A percentile compares a stretch with the other conserved stretches of the same genome.
Evolutionary conservation across 805 yeast species (phyloP).

Genomic region (Kazachstania taianensis): DNA sequence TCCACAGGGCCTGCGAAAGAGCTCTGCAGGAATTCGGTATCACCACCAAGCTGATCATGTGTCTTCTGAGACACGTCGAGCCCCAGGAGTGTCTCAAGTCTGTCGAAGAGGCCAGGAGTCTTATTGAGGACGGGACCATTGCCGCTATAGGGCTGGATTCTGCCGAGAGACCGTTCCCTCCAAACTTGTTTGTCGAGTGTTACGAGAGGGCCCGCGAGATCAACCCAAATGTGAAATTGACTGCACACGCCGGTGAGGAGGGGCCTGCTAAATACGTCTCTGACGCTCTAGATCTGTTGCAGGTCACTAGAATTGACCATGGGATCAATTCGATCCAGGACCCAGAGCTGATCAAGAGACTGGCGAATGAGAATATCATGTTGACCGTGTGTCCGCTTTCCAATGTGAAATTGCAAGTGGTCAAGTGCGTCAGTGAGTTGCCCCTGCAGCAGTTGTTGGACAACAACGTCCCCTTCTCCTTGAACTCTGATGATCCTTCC

Average conservation of each 20-base stretch:
- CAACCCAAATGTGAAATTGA: slow-evolving; percentile 48
- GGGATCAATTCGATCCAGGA: slow-evolving; percentile 60
- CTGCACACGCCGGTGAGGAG: slow-evolving; percentile 89
- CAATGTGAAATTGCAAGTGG: slow-evolving; percentile 67
- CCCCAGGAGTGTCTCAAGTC: slow-evolving; percentile 48
- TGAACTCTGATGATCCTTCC: slow-evolving; percentile 74
- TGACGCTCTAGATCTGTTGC: slow-evolving; percentile 46
- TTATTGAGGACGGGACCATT: slow-evolving; percentile 47
- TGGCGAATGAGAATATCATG: slow-evolving; percentile 47
- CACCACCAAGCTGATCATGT: slow-evolving; percentile 67
- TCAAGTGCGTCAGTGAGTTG: slow-evolving; percentile 52
- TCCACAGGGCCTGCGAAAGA: slow-evolving; percentile 53
- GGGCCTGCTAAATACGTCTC: slow-evolving; percentile 64
- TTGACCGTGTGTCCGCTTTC: slow-evolving; percentile 71
- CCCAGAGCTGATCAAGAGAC: slow-evolving; percentile 41
- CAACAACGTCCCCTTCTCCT: slow-evolving; percentile 55
- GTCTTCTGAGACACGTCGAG: slow-evolving; percentile 68
- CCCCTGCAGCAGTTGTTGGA: slow-evolving; percentile 57
- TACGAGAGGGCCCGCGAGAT: slow-evolving; percentile 39
- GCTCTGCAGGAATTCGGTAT: slow-evolving; percentile 54
- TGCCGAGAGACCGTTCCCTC: slow-evolving; percentile 69
- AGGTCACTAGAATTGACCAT: slow-evolving; percentile 68
- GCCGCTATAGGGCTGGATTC: slow-evolving; percentile 79
- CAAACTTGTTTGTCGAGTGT: slow-evolving; percentile 56
- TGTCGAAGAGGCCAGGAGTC: slow-evolving; percentile 42